Percentiles rank a stretch among this genome's conserved stretches.
Evolutionary conservation across 2,329 filamentous ascomycete species (phyloP).

Genomic region (Chaetomium strumarium): DNA sequence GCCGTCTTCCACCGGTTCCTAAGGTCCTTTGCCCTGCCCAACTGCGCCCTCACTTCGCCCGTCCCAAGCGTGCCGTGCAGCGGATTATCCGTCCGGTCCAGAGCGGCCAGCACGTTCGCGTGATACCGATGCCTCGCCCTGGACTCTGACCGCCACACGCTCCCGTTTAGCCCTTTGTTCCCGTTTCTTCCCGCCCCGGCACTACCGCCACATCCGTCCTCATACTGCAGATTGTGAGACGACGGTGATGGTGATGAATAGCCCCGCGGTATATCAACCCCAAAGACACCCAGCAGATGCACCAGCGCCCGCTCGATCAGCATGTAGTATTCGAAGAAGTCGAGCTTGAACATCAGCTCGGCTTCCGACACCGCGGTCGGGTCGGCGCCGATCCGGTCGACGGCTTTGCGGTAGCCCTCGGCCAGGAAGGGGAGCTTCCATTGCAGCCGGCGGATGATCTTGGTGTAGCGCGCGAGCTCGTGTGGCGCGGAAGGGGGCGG

Average conservation of each 20-base stretch:
- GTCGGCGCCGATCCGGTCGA: conserved; percentile 33
- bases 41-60: conserved; percentile 50
- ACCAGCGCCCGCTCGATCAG: conserved; percentile 66
- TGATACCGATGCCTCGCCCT: conserved; percentile 50
- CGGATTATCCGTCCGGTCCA: conserved; percentile 53
- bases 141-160: conserved; percentile 6
- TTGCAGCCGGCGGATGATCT: conserved; percentile 53
- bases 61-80: conserved; percentile 50
- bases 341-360: conserved; percentile 69
- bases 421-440: conserved; percentile 60
- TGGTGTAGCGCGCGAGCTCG: conserved; percentile 53
- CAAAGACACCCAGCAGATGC: conserved; percentile 59
- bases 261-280: conserved; percentile 43
- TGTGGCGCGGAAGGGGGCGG: conserved; percentile 12
- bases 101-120: conserved; percentile 59
- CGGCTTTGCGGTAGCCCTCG: conserved; percentile 49
- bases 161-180: not conserved
- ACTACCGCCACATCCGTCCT: not conserved
- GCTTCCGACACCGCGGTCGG: conserved; percentile 38
- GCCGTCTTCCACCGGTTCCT: conserved; percentile 69
- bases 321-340: conserved; percentile 72
- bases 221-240: not conserved
- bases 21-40: conserved; percentile 62
- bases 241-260: not conserved
- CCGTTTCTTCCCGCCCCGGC: not conserved